phyloP scores from a whole-genome alignment of 2,329 filamentous ascomycete genomes.

The Mycosphaerelloides madeirae region DNA sequence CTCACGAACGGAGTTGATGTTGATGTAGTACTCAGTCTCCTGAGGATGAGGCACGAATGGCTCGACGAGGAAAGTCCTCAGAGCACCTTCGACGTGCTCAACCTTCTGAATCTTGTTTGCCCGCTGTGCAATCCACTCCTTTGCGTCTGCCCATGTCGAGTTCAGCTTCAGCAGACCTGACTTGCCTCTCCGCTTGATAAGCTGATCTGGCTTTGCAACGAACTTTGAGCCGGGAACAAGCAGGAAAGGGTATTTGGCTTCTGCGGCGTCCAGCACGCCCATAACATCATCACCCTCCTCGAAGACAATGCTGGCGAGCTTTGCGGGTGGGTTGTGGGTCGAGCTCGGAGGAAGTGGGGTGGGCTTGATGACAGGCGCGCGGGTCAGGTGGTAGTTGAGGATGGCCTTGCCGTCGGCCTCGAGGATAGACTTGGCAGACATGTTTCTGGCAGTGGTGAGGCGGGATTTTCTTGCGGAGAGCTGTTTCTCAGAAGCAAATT shows the following conservation, averaged over 20 bases:
- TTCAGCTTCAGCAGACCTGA: slow-evolving; percentile 93
- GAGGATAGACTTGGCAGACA: slow-evolving; percentile 95
- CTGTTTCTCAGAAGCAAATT: slow-evolving; percentile 4
- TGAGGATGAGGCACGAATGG: slow-evolving; percentile 94
- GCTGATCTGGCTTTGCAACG: slow-evolving; percentile 97
- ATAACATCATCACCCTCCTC: slow-evolving; percentile 78
- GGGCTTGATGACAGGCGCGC: slow-evolving; percentile 95
- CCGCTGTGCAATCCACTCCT: slow-evolving; percentile 86
- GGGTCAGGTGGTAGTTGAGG: slow-evolving; percentile 99
- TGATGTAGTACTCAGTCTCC: slow-evolving; percentile 99
- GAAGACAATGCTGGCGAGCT: slow-evolving; percentile 89
- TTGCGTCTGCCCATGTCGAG: slow-evolving; percentile 93
- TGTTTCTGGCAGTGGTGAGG: slow-evolving; percentile 35
- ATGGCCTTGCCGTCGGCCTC: slow-evolving; percentile 99
- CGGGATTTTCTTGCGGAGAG: slow-evolving; percentile 1
- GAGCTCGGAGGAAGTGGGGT: slow-evolving; percentile 78
- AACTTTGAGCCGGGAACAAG: slow-evolving; percentile 79
- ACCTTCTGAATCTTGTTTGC: slow-evolving; percentile 91
- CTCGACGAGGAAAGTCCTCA: slow-evolving; percentile 96
- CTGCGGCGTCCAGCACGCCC: slow-evolving; percentile 86
- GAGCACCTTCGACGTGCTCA: slow-evolving; percentile 80
- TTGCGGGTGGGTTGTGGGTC: slow-evolving; percentile 88
- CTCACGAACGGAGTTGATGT: slow-evolving; percentile 99
- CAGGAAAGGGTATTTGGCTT: slow-evolving; percentile 95
- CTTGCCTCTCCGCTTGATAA: slow-evolving; percentile 99